Percentiles rank a stretch among this genome's conserved stretches.
Evolutionary conservation across 2,329 filamentous ascomycete species (phyloP).

Genomic region (Fusarium nurragi): DNA sequence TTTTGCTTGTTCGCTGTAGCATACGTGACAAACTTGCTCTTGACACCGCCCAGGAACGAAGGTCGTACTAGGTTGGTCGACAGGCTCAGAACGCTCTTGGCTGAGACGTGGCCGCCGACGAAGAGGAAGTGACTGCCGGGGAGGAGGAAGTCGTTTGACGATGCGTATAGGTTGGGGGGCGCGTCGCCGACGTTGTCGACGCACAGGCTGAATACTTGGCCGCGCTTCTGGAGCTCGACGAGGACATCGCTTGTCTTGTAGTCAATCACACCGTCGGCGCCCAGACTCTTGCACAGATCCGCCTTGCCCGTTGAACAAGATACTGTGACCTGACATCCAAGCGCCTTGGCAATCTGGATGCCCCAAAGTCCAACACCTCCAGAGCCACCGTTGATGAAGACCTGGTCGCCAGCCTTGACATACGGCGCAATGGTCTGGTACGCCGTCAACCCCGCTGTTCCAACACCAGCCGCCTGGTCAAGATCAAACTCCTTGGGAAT

Average conservation of each 20-base stretch:
- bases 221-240: slow-evolving; percentile 56
- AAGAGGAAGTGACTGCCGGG: slow-evolving; percentile 60
- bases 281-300: slow-evolving; percentile 65
- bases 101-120: slow-evolving; percentile 55
- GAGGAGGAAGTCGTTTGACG: slow-evolving; percentile 60
- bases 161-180: slow-evolving; percentile 62
- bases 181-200: slow-evolving; percentile 68
- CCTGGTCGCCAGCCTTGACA: slow-evolving; percentile 61
- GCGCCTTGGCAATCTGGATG: slow-evolving; percentile 71
- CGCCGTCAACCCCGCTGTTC: slow-evolving; percentile 59
- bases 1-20: slow-evolving; percentile 53
- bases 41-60: slow-evolving; percentile 52
- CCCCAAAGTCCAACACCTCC: slow-evolving; percentile 70
- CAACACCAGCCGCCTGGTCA: slow-evolving; percentile 55
- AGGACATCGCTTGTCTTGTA: slow-evolving; percentile 64
- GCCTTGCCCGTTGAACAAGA: slow-evolving; percentile 69
- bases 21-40: slow-evolving; percentile 55
- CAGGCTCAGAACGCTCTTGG: slow-evolving; percentile 40
- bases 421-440: slow-evolving; percentile 59
- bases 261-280: slow-evolving; percentile 72
- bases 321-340: slow-evolving; percentile 69
- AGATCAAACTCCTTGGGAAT: slow-evolving; percentile 53
- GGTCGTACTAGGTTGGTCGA: slow-evolving; percentile 44
- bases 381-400: slow-evolving; percentile 73
- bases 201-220: slow-evolving; percentile 59